phyloP scores from a whole-genome alignment of 768 basidiomycete genomes.

The Trametes cinnabarina region DNA sequence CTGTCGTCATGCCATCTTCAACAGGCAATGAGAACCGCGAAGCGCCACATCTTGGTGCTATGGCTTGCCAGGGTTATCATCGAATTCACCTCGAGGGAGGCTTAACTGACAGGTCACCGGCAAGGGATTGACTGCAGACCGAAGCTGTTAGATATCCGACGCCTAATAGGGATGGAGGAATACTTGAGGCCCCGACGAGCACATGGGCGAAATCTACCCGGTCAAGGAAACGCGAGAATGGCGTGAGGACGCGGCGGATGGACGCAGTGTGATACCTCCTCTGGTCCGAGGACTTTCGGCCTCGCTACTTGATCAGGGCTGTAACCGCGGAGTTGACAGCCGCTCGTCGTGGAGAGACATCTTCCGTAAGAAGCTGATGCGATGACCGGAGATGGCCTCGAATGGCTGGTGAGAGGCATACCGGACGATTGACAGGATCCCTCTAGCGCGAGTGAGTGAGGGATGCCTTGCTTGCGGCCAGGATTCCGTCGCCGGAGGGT shows the following conservation, averaged over 20 bases:
- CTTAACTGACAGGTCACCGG: neutral
- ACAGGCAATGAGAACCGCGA: neutral
- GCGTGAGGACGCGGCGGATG: slow-evolving; percentile 6
- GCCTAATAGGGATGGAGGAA: neutral
- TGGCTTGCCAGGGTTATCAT: neutral
- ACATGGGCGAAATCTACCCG: neutral
- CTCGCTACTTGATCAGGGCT: neutral
- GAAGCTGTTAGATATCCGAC: slow-evolving; percentile 7
- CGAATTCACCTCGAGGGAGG: too few species aligned
- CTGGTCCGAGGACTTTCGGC: slow-evolving; percentile 19
- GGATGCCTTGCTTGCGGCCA: too few species aligned
- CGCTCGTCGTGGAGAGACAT: neutral
- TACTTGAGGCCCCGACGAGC: neutral
- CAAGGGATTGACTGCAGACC: neutral
- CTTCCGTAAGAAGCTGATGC: neutral
- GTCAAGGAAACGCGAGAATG: neutral
- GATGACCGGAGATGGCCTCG: neutral
- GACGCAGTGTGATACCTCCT: neutral
- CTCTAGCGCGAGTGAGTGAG: too few species aligned
- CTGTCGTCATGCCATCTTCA: neutral
- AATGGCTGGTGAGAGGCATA: too few species aligned
- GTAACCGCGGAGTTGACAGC: slow-evolving; percentile 14
- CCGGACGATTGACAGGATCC: too few species aligned
- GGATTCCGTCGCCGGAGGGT: too few species aligned
- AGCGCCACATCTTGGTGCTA: neutral